A percentile compares a stretch with the other conserved stretches of the same genome.
Evolutionary conservation across 202 grass and related monocot species (phyloP).

Genomic region (Musa balbisiana): DNA sequence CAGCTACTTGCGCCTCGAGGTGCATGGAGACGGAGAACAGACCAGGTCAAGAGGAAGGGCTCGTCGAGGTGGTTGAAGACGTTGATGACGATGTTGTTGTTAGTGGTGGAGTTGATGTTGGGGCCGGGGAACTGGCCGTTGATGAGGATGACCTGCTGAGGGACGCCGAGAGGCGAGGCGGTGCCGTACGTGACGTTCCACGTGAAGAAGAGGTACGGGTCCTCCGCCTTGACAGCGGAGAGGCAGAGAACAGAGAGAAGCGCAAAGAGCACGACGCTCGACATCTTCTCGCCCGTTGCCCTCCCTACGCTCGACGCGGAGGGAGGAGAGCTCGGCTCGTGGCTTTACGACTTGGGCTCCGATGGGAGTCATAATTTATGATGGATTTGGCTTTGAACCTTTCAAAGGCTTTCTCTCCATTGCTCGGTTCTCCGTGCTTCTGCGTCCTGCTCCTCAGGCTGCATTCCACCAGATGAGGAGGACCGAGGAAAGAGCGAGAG

Average conservation of each 20-base stretch:
- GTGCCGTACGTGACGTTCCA: slow-evolving; percentile 85
- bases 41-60: slow-evolving; percentile 75
- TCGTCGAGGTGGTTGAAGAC: slow-evolving; percentile 75
- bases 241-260: slow-evolving; percentile 9
- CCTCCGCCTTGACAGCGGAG: slow-evolving; percentile 34
- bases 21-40: not conserved
- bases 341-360: no score
- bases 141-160: slow-evolving; percentile 73
- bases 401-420: no score
- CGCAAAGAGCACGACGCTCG: not conserved
- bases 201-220: slow-evolving; percentile 71
- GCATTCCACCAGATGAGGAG: no score
- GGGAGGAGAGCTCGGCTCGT: no score
- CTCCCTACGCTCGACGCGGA: no score
- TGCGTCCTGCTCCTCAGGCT: no score
- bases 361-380: no score
- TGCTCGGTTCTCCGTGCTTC: no score
- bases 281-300: no score
- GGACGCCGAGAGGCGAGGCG: slow-evolving; percentile 39
- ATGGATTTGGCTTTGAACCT: no score
- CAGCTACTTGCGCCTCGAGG: not conserved
- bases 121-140: slow-evolving; percentile 75
- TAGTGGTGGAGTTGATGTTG: slow-evolving; percentile 74
- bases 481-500: no score
- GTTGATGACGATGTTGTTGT: slow-evolving; percentile 84